A percentile compares a stretch with the other conserved stretches of the same genome.
Evolutionary conservation across 2,329 filamentous ascomycete genomes (phyloP).

Genomic region (Bipolaris bicolor): DNA sequence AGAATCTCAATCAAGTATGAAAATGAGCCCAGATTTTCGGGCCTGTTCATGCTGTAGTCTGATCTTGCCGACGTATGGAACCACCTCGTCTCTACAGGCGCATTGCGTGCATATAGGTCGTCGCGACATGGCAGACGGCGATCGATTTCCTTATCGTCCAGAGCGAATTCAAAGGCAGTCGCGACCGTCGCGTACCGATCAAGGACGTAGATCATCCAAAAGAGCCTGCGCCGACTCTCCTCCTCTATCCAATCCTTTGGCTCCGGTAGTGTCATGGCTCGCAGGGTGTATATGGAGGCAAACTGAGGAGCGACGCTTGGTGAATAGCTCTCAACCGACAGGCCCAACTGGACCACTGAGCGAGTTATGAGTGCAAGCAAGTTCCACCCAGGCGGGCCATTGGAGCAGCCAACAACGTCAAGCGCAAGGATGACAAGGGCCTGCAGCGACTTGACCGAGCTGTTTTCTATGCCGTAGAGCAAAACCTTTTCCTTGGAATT

Average conservation of each 20-base stretch:
- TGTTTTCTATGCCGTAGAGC: slow-evolving; percentile 86
- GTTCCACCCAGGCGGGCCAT: slow-evolving; percentile 92
- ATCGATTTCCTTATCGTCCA: slow-evolving; percentile 90
- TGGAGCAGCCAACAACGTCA: slow-evolving; percentile 83
- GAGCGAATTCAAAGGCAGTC: slow-evolving; percentile 88
- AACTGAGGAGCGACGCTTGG: slow-evolving; percentile 78
- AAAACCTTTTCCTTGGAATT: slow-evolving; percentile 85
- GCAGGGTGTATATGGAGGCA: slow-evolving; percentile 85
- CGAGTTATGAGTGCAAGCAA: slow-evolving; percentile 86
- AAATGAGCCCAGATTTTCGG: slow-evolving; percentile 85
- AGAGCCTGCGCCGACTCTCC: slow-evolving; percentile 80
- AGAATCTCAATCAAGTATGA: slow-evolving; percentile 90
- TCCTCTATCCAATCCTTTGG: slow-evolving; percentile 87
- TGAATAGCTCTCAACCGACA: slow-evolving; percentile 83
- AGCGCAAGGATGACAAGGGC: slow-evolving; percentile 85
- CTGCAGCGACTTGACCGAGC: slow-evolving; percentile 85
- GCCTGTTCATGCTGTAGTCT: slow-evolving; percentile 70
- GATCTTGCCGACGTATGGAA: slow-evolving; percentile 62
- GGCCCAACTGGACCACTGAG: slow-evolving; percentile 84
- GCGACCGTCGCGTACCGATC: slow-evolving; percentile 90
- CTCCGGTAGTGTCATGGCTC: slow-evolving; percentile 84
- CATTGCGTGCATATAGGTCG: slow-evolving; percentile 82
- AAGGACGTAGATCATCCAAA: slow-evolving; percentile 93
- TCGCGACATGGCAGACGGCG: slow-evolving; percentile 85
- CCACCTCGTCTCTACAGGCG: slow-evolving; percentile 83